Percentiles rank a stretch among this genome's conserved stretches.
Evolutionary conservation across 2,329 filamentous ascomycete genomes (phyloP).

Genomic region (Stachybotrys chartarum): DNA sequence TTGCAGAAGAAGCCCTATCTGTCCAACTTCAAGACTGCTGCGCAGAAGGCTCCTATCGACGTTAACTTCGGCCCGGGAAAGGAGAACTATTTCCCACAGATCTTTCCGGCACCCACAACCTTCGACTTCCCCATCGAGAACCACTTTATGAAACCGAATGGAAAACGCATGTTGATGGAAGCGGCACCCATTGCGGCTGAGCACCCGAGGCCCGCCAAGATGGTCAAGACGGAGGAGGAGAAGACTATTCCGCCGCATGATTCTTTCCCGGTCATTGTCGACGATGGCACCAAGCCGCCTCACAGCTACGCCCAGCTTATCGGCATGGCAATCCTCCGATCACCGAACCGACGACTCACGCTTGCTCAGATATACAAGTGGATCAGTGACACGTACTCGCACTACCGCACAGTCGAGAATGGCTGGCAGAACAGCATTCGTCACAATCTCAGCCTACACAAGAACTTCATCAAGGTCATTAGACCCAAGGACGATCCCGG

Average conservation of each 20-base stretch:
- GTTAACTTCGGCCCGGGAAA: constrained; percentile 37
- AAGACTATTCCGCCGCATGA: constrained; percentile 56
- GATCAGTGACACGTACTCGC: constrained; percentile 92
- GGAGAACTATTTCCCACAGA: constrained; percentile 47
- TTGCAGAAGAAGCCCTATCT: constrained; percentile 59
- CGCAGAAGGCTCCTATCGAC: constrained; percentile 44
- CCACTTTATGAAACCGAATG: constrained; percentile 44
- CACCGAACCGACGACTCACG: constrained; percentile 75
- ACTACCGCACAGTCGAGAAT: constrained; percentile 76
- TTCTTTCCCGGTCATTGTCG: constrained; percentile 74
- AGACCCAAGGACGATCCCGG: constrained; percentile 94
- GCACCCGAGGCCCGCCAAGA: constrained; percentile 54
- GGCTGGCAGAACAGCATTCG: constrained; percentile 99
- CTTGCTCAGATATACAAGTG: constrained; percentile 97
- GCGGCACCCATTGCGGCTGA: constrained; percentile 63
- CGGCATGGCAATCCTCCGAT: constrained; percentile 91
- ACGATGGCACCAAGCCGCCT: constrained; percentile 82
- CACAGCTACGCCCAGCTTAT: constrained; percentile 95
- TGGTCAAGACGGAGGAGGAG: constrained; percentile 52
- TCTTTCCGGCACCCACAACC: constrained; percentile 40
- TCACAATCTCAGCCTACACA: constrained; percentile 94
- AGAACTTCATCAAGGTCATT: constrained; percentile 92
- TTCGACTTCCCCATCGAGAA: constrained; percentile 45
- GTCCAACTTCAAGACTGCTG: constrained; percentile 50
- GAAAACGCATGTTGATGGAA: constrained; percentile 62